Conservation (phyloP, 345 rosid species). For the Melastoma malabathricum region DNA sequence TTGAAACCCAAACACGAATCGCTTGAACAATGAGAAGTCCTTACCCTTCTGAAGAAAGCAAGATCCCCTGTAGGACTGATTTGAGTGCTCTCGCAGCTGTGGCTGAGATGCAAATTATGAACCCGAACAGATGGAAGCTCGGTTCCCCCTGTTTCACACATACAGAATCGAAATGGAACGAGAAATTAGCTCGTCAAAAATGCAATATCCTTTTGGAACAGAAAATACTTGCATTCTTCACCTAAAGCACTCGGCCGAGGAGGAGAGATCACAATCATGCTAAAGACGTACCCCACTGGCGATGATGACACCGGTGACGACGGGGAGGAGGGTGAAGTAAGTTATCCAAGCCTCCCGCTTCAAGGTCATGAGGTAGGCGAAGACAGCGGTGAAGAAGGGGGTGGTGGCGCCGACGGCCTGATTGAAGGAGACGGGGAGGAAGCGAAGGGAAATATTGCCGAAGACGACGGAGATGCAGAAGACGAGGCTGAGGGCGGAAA, state of each 20-base stretch:
- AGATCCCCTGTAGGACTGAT: conserved; percentile 92
- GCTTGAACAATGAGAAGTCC: conserved; percentile 2
- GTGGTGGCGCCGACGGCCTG: conserved; percentile 99
- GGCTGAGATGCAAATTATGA: conserved; percentile 79
- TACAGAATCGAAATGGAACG: conserved; percentile 5
- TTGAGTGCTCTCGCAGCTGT: conserved; percentile 98
- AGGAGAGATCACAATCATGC: not conserved
- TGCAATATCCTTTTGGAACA: too few relatives aligned
- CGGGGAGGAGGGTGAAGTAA: conserved; percentile 80
- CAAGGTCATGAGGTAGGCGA: conserved; percentile 77
- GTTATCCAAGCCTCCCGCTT: conserved; percentile 97
- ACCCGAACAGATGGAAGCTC: conserved; percentile 95
- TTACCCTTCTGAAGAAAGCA: conserved; percentile 98
- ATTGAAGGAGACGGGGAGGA: conserved; percentile 78
- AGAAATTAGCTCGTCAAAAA: too few relatives aligned
- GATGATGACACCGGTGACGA: conserved; percentile 86
- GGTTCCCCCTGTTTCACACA: conserved; percentile 59
- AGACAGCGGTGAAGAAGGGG: conserved; percentile 92
- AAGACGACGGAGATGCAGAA: conserved; percentile 95
- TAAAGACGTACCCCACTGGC: conserved; percentile 75
- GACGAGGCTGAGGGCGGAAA: conserved; percentile 69
- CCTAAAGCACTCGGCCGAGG: too few relatives aligned
- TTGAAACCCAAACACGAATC: not conserved
- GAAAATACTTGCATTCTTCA: too few relatives aligned
- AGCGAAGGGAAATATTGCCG: conserved; percentile 76